phyloP scores from a whole-genome alignment of 2,329 filamentous ascomycete species.

The Diaporthe vexans region DNA sequence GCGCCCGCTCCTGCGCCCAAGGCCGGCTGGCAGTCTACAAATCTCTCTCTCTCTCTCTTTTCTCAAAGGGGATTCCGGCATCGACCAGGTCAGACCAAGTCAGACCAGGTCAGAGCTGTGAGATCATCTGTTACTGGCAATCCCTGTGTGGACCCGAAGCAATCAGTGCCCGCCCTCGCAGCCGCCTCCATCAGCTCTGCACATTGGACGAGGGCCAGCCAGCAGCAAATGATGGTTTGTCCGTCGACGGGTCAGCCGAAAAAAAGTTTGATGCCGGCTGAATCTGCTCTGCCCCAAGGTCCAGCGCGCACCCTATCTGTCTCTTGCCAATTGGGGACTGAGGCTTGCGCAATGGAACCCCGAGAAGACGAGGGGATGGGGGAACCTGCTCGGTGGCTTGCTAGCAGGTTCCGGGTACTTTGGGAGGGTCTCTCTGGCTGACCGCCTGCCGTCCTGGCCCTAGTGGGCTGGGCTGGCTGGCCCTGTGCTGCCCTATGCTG shows the following conservation, averaged over 20 bases:
- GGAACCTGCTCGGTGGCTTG: conserved; percentile 23
- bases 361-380: too few relatives aligned
- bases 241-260: background rate
- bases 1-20: background rate
- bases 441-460: conserved; percentile 40
- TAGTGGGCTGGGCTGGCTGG: conserved; percentile 35
- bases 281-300: background rate
- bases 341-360: conserved; percentile 16
- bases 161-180: background rate
- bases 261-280: background rate
- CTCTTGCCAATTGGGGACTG: conserved; percentile 10
- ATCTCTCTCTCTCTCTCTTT: background rate
- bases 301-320: background rate
- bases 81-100: conserved; percentile 1
- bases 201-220: background rate
- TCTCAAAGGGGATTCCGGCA: background rate
- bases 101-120: background rate
- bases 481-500: conserved; percentile 14
- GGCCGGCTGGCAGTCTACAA: conserved; percentile 9
- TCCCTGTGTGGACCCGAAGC: background rate
- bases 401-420: conserved; percentile 26
- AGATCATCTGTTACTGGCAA: background rate
- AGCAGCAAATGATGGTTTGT: background rate
- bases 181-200: background rate
- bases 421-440: conserved; percentile 25